phyloP scores from a whole-genome alignment of 192 early-diverging fungal genomes.

The Geosiphon pyriformis region DNA sequence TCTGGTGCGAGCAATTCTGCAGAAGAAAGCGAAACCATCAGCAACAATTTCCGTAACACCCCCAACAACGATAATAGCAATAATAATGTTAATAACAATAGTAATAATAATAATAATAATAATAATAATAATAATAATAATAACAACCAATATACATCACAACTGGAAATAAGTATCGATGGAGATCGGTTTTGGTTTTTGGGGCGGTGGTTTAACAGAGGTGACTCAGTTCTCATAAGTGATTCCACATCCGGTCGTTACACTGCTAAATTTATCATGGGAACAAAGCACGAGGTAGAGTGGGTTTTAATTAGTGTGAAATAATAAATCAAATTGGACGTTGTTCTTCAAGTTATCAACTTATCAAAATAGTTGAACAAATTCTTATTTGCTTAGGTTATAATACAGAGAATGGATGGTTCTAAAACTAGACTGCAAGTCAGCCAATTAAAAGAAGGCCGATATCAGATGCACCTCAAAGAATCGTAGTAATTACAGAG shows the following conservation, averaged over 20 bases:
- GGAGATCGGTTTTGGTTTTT: constrained; percentile 11
- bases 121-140: constrained; percentile 10
- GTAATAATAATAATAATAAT: neutral
- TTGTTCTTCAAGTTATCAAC: neutral
- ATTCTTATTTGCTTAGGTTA: constrained; percentile 2
- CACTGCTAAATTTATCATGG: constrained; percentile 16
- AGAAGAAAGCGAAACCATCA: neutral
- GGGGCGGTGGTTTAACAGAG: constrained; percentile 4
- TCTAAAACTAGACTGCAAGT: constrained; percentile 18
- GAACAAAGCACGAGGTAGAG: constrained; percentile 15
- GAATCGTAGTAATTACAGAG: constrained; percentile 14
- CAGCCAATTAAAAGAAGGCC: constrained; percentile 17
- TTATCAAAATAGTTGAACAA: neutral
- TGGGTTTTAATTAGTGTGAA: neutral
- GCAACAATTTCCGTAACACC: neutral
- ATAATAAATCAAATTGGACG: neutral
- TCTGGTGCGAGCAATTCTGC: neutral
- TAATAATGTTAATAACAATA: neutral
- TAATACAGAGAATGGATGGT: constrained; percentile 21
- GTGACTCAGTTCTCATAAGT: constrained; percentile 17
- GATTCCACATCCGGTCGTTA: constrained; percentile 18
- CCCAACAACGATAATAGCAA: neutral
- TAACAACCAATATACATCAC: neutral
- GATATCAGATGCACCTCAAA: constrained; percentile 23
- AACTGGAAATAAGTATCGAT: neutral